phyloP scores from a whole-genome alignment of 1,139 yeast genomes.

The Scheffersomyces segobiensis region DNA sequence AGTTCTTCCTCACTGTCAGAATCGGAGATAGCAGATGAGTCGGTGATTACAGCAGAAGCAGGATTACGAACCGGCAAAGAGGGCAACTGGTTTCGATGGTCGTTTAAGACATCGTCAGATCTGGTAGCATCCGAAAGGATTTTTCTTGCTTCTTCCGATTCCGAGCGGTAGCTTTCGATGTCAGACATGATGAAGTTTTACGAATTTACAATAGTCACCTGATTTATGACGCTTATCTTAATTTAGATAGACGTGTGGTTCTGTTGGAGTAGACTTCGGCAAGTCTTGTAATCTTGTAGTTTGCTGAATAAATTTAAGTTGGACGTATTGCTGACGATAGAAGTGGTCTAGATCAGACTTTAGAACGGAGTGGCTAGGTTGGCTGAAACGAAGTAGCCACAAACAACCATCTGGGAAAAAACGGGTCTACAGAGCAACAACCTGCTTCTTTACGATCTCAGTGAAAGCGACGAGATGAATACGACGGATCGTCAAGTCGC shows the following conservation, averaged over 20 bases:
- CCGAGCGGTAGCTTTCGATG: conserved; percentile 42
- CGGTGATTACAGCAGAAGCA: conserved; percentile 3
- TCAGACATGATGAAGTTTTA: conserved; percentile 39
- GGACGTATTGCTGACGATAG: background rate
- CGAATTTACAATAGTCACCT: background rate
- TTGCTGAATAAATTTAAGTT: background rate
- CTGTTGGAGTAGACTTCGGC: background rate
- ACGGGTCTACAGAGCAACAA: background rate
- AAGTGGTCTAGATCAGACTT: background rate
- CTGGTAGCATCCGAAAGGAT: conserved; percentile 26
- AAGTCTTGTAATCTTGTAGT: background rate
- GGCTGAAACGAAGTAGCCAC: background rate
- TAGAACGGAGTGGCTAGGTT: background rate
- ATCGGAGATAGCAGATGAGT: conserved; percentile 10
- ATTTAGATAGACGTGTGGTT: background rate
- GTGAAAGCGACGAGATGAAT: background rate
- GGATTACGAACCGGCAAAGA: conserved; percentile 38
- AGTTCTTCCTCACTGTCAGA: conserved; percentile 14
- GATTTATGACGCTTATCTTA: background rate
- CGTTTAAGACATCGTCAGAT: conserved; percentile 53
- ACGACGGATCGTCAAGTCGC: background rate
- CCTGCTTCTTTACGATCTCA: background rate
- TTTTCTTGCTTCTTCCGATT: conserved; percentile 30
- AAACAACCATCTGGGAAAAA: background rate
- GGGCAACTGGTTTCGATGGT: conserved; percentile 54